phyloP scores from a whole-genome alignment of 768 basidiomycete species.

The Boletus insuetus region DNA sequence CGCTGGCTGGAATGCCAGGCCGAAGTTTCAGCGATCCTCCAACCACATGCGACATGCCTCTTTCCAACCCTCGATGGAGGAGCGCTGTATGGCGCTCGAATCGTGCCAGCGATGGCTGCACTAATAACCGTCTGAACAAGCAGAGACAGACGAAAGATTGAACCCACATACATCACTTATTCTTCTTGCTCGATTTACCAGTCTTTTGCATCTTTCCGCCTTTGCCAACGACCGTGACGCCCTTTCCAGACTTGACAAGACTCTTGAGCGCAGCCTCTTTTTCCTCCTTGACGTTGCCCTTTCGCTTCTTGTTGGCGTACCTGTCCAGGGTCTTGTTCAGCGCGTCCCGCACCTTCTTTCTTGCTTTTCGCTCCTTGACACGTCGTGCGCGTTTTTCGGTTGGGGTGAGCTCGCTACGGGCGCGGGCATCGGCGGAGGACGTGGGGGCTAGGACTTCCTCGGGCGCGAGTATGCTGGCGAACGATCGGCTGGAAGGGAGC shows the following conservation, averaged over 20 bases:
- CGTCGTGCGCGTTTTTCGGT: slow-evolving; percentile 73
- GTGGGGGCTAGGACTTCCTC: slow-evolving; percentile 79
- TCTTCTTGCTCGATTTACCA: slow-evolving; percentile 11
- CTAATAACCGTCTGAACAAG: background rate
- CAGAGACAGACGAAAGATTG: background rate
- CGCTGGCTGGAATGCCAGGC: background rate
- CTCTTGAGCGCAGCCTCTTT: slow-evolving; percentile 81
- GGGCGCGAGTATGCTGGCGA: slow-evolving; percentile 82
- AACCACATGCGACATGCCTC: background rate
- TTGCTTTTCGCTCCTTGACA: slow-evolving; percentile 65
- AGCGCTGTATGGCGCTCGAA: background rate
- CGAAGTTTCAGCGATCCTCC: background rate
- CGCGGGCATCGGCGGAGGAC: slow-evolving; percentile 50
- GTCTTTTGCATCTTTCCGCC: slow-evolving; percentile 36
- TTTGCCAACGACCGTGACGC: slow-evolving; percentile 88
- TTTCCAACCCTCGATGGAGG: background rate
- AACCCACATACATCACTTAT: slow-evolving; percentile 24
- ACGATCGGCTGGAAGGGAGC: slow-evolving; percentile 76
- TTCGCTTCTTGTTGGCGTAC: slow-evolving; percentile 43
- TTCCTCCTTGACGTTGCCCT: slow-evolving; percentile 62
- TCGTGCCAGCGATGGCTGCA: background rate
- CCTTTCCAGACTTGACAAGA: slow-evolving; percentile 80
- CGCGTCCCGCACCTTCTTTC: slow-evolving; percentile 62
- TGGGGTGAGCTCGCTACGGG: slow-evolving; percentile 81
- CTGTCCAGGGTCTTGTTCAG: slow-evolving; percentile 67